Conservation (phyloP, 164 flowering plant genomes). For the Echeveria elegans region DNA sequence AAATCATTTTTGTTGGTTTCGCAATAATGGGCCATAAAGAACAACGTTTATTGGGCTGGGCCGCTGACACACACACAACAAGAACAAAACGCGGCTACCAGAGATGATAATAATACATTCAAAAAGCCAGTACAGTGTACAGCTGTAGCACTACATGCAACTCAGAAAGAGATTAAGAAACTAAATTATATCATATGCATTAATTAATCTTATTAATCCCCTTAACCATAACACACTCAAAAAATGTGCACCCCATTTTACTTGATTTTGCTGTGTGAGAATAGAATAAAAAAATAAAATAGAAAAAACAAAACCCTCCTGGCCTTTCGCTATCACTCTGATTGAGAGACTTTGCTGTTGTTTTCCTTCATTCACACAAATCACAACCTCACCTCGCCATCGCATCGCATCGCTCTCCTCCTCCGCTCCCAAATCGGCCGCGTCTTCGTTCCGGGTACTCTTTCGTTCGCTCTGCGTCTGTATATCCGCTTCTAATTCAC, state of each 20-base stretch:
- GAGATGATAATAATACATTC: not conserved
- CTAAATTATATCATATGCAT: too few relatives aligned
- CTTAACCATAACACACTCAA: not conserved
- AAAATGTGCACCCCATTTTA: too few relatives aligned
- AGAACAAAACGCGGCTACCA: not conserved
- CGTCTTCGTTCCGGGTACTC: not conserved
- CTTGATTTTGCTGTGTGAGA: too few relatives aligned
- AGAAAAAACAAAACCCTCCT: not conserved
- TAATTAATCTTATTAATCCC: too few relatives aligned
- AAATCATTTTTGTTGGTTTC: too few relatives aligned
- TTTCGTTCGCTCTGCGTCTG: not conserved
- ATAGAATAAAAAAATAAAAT: too few relatives aligned
- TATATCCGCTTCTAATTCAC: too few relatives aligned
- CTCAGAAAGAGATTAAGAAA: too few relatives aligned
- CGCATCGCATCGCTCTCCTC: not conserved
- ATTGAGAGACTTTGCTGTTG: not conserved
- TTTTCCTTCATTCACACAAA: not conserved
- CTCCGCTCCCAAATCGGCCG: not conserved
- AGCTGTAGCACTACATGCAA: too few relatives aligned
- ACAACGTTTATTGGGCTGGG: not conserved
- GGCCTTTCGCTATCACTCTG: not conserved
- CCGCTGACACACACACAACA: not conserved
- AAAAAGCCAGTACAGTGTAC: too few relatives aligned
- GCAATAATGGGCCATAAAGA: too few relatives aligned
- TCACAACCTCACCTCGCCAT: not conserved